Evolutionary conservation across 805 yeast genomes (phyloP).

Genomic region (Lachancea lanzarotensis): DNA sequence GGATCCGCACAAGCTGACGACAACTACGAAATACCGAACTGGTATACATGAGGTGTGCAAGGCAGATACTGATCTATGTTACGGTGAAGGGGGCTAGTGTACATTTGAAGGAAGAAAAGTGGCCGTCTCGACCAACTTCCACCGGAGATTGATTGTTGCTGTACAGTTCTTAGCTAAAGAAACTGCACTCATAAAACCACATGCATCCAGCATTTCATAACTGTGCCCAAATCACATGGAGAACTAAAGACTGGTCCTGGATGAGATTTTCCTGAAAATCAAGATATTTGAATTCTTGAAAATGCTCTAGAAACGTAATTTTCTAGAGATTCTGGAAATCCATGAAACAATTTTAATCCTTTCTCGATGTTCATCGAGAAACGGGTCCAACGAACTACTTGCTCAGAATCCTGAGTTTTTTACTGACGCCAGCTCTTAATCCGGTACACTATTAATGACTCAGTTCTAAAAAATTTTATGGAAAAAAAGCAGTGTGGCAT

Average conservation of each 20-base stretch:
- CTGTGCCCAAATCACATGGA: too few species aligned
- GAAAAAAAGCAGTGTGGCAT: not conserved
- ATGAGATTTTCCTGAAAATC: not conserved
- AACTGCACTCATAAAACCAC: too few species aligned
- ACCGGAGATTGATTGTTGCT: too few species aligned
- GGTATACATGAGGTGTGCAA: slow-evolving; percentile 7
- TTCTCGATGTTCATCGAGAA: not conserved
- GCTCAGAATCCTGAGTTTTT: not conserved
- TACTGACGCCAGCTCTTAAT: not conserved
- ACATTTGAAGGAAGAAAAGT: too few species aligned
- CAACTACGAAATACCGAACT: slow-evolving; percentile 13
- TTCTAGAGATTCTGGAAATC: not conserved
- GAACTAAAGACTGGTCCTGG: too few species aligned
- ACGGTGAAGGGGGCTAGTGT: too few species aligned
- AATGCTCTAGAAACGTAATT: not conserved
- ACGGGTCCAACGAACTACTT: not conserved
- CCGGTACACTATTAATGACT: not conserved
- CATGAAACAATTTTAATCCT: not conserved
- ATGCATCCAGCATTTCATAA: too few species aligned
- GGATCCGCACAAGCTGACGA: not conserved
- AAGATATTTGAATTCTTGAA: not conserved
- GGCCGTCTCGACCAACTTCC: too few species aligned
- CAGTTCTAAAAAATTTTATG: not conserved
- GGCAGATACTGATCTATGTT: too few species aligned
- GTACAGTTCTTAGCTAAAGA: too few species aligned